Percentiles rank a stretch among this genome's conserved stretches.
phyloP scores from a whole-genome alignment of 176 grass and related monocot species.

The Oryza australiensis region DNA sequence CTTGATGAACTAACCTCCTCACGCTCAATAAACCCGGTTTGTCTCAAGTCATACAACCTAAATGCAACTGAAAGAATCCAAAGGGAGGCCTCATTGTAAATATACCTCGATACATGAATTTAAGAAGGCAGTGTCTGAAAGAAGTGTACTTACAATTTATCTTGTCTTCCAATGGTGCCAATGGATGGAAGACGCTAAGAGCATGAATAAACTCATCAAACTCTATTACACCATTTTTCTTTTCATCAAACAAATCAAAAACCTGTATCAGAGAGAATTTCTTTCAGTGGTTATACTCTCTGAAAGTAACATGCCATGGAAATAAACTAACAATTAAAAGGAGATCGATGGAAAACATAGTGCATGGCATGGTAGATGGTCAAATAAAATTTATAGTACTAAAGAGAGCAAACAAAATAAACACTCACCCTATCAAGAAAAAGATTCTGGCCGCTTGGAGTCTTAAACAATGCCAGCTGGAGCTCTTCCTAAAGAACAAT shows the following conservation, averaged over 20 bases:
- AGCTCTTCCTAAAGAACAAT: slow-evolving; percentile 68
- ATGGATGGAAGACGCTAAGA: slow-evolving; percentile 82
- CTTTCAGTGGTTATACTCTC: not conserved
- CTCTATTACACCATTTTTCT: slow-evolving; percentile 83
- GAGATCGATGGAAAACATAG: not conserved
- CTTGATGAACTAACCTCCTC: slow-evolving; percentile 59
- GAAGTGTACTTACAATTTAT: slow-evolving; percentile 62
- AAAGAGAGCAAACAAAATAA: slow-evolving; percentile 8
- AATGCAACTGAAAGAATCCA: slow-evolving; percentile 77
- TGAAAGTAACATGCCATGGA: not conserved
- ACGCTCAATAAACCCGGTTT: slow-evolving; percentile 81
- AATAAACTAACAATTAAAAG: slow-evolving; percentile 13
- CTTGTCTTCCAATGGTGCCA: slow-evolving; percentile 69
- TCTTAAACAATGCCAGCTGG: slow-evolving; percentile 76
- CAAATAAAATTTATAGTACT: not conserved
- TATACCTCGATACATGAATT: not conserved
- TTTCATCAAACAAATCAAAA: slow-evolving; percentile 91
- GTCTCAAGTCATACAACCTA: slow-evolving; percentile 84
- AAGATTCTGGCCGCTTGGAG: slow-evolving; percentile 65
- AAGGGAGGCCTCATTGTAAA: not conserved
- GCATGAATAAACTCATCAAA: slow-evolving; percentile 93
- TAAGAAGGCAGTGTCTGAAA: not conserved
- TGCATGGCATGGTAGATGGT: not conserved
- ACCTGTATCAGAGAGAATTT: slow-evolving; percentile 35
- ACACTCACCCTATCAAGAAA: slow-evolving; percentile 78